These are phyloP conservation scores for Chenopodium suecicum DNA, from an alignment of 148 eudicot species.

Conservation along the genomic window DNA sequence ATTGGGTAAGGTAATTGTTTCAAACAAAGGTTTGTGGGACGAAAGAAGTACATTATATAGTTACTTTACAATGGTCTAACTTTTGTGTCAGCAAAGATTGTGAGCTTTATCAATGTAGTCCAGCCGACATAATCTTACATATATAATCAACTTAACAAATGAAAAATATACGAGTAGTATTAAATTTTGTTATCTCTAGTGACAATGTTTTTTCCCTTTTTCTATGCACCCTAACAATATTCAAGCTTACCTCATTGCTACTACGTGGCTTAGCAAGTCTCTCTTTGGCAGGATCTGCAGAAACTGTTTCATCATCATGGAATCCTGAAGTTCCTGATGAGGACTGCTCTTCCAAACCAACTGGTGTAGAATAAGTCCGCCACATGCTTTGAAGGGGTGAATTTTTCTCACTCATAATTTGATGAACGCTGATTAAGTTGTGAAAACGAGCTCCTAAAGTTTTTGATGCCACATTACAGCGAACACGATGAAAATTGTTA, in stretches of 20 bases:
- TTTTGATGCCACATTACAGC: constrained; percentile 34
- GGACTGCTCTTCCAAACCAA: constrained; percentile 50
- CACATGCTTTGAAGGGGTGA: constrained; percentile 19
- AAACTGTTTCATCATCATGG: constrained; percentile 32
- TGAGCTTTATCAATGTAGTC: neutral
- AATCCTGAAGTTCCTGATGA: constrained; percentile 36
- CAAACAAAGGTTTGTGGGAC: too few relatives aligned
- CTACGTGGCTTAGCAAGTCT: constrained; percentile 37
- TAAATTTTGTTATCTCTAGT: too few relatives aligned
- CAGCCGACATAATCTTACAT: neutral
- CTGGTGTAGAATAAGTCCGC: constrained; percentile 38
- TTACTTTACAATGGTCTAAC: neutral
- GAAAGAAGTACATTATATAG: neutral
- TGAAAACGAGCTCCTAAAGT: constrained; percentile 23
- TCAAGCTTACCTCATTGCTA: constrained; percentile 48
- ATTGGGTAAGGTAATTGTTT: too few relatives aligned
- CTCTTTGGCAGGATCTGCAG: constrained; percentile 33
- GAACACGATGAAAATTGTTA: constrained; percentile 19
- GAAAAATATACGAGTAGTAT: neutral
- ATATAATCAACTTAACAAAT: neutral
- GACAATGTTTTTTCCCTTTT: neutral
- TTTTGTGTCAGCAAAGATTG: neutral
- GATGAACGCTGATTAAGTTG: constrained; percentile 27
- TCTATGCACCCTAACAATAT: neutral
- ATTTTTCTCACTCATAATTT: constrained; percentile 23